Percentiles rank a stretch among this genome's conserved stretches.
Conservation (phyloP, 1,139 yeast species). For the Trichomonascaceae sp. region DNA sequence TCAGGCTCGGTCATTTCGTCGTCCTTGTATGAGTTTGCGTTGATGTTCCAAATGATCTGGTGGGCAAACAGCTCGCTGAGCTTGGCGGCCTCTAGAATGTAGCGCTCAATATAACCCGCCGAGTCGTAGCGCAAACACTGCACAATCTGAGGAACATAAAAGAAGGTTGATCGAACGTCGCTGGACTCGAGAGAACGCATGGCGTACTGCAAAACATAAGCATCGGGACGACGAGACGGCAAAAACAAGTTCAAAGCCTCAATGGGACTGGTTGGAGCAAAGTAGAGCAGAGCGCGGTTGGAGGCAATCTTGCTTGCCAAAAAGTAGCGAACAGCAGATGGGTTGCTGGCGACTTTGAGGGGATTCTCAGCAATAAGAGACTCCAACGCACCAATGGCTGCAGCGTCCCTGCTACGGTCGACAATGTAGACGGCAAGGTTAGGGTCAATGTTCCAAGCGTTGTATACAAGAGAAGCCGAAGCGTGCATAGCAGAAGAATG, state of each 20-base stretch:
- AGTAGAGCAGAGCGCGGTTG: constrained; percentile 39
- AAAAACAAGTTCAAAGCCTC: constrained; percentile 76
- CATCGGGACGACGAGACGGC: constrained; percentile 59
- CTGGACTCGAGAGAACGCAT: constrained; percentile 84
- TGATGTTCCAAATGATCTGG: constrained; percentile 96
- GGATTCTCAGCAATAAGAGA: constrained; percentile 44
- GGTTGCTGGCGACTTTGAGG: constrained; percentile 42
- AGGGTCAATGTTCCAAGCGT: constrained; percentile 61
- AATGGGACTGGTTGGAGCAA: constrained; percentile 72
- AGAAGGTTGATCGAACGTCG: constrained; percentile 80
- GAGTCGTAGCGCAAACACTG: constrained; percentile 77
- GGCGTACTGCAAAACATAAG: constrained; percentile 68
- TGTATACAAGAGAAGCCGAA: constrained; percentile 20
- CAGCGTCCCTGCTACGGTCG: constrained; percentile 34
- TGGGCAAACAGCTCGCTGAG: constrained; percentile 89
- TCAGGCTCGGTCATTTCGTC: constrained; percentile 71
- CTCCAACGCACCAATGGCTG: constrained; percentile 32
- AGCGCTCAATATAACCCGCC: constrained; percentile 75
- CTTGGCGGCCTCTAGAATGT: constrained; percentile 84
- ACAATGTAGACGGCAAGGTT: constrained; percentile 61
- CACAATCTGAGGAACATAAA: constrained; percentile 96
- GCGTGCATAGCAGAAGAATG: constrained; percentile 4
- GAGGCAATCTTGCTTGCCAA: constrained; percentile 8
- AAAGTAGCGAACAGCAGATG: constrained; percentile 47
- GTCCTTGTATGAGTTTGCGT: constrained; percentile 84